A percentile compares a stretch with the other conserved stretches of the same genome.
Conservation (phyloP, 192 early-diverging fungal genomes). For the Umbelopsis isabellina region DNA sequence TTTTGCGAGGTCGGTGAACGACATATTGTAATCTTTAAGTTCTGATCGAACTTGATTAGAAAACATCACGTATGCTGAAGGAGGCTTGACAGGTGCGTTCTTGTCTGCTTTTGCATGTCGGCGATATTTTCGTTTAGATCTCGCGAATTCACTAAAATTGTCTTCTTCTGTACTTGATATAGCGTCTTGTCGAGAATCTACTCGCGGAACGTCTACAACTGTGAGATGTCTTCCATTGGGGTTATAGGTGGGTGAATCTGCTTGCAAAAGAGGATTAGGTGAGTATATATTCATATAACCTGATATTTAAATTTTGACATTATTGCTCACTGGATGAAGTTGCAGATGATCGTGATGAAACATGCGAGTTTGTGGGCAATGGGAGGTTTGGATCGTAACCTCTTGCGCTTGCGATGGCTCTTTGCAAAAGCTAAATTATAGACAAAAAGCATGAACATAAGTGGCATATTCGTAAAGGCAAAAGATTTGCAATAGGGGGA, state of each 20-base stretch:
- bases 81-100: conserved; percentile 47
- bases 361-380: neutral
- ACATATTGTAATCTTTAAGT: conserved; percentile 34
- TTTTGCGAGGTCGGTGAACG: conserved; percentile 45
- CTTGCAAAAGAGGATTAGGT: neutral
- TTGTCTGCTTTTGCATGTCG: conserved; percentile 47
- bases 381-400: conserved; percentile 8
- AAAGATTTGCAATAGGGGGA: neutral
- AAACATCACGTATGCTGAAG: conserved; percentile 52
- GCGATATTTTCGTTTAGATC: conserved; percentile 42
- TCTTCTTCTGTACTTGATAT: conserved; percentile 9
- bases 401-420: conserved; percentile 8
- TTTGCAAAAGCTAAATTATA: neutral
- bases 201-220: neutral
- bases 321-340: conserved; percentile 12
- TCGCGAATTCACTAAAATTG: neutral
- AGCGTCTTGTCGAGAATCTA: neutral
- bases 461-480: neutral
- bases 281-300: neutral
- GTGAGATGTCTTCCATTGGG: neutral
- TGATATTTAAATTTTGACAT: neutral
- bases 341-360: neutral
- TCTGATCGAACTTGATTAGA: conserved; percentile 42
- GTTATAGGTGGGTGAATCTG: conserved; percentile 9
- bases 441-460: neutral